A percentile compares a stretch with the other conserved stretches of the same genome.
These are phyloP conservation scores for Mycena polygramma DNA, from an alignment of 768 basidiomycete genomes.

Conservation along the genomic window DNA sequence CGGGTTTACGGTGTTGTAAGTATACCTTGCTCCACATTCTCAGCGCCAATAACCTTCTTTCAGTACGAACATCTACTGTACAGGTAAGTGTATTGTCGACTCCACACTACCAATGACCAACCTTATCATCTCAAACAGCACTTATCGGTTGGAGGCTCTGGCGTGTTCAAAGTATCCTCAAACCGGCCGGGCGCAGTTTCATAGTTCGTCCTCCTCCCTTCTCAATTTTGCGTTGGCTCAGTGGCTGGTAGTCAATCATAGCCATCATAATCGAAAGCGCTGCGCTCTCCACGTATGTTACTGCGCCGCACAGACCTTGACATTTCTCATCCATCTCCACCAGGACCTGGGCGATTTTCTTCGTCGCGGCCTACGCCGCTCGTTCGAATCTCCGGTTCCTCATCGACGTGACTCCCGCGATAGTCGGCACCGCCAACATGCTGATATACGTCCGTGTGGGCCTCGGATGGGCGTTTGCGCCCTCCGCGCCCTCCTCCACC, in stretches of 20 bases:
- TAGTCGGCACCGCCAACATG: constrained; percentile 20
- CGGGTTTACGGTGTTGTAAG: constrained; percentile 19
- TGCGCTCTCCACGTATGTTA: constrained; percentile 8
- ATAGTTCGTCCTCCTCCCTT: neutral
- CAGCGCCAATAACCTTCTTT: neutral
- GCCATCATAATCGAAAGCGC: constrained; percentile 19
- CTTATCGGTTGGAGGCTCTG: constrained; percentile 22
- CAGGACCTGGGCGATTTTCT: constrained; percentile 24
- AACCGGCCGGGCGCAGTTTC: constrained; percentile 1
- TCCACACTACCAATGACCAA: neutral
- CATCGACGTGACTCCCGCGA: constrained; percentile 21
- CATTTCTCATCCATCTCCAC: no score
- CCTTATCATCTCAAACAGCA: neutral
- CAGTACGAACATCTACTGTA: constrained; percentile 29
- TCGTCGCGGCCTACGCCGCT: constrained; percentile 10
- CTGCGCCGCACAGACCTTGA: no score
- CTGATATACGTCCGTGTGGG: constrained; percentile 24
- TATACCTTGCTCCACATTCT: neutral
- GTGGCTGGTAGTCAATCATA: neutral
- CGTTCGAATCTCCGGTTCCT: constrained; percentile 27
- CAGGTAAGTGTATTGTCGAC: constrained; percentile 5
- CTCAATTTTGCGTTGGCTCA: neutral
- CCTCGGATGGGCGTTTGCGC: constrained; percentile 17
- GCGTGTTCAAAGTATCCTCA: constrained; percentile 13
- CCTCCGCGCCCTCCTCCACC: neutral